phyloP scores from a whole-genome alignment of 345 rosid genomes.

The Limnanthes douglasii region DNA sequence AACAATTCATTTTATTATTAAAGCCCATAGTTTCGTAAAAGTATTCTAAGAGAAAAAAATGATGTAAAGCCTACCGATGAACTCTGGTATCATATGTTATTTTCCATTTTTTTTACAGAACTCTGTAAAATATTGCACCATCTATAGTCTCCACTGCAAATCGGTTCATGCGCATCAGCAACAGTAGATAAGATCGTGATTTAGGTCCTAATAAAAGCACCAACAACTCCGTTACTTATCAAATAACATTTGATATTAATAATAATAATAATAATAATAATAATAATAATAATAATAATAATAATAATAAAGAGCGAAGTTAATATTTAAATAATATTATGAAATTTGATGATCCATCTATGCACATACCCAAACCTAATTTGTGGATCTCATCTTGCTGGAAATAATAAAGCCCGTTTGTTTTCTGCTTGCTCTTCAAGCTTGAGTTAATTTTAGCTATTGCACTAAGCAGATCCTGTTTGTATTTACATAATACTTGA shows the following conservation, averaged over 20 bases:
- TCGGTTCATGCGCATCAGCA: slow-evolving; percentile 48
- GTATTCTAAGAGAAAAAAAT: too few relatives aligned
- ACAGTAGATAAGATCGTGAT: slow-evolving; percentile 43
- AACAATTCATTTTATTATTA: too few relatives aligned
- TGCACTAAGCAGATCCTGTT: slow-evolving; percentile 68
- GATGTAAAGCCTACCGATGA: too few relatives aligned
- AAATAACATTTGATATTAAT: background rate
- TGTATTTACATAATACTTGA: too few relatives aligned
- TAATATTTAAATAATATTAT: too few relatives aligned
- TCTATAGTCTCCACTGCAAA: slow-evolving; percentile 47
- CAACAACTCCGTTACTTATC: background rate
- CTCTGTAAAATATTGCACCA: slow-evolving; percentile 39
- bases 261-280: too few relatives aligned
- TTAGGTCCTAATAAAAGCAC: slow-evolving; percentile 30
- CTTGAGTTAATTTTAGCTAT: slow-evolving; percentile 49
- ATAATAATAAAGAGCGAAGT: too few relatives aligned
- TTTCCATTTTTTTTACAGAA: slow-evolving; percentile 6
- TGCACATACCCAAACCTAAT: slow-evolving; percentile 39
- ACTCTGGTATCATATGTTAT: background rate
- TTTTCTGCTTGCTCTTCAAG: slow-evolving; percentile 29
- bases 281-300: too few relatives aligned
- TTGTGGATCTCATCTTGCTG: slow-evolving; percentile 54
- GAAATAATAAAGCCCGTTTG: slow-evolving; percentile 25
- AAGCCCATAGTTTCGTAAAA: too few relatives aligned
- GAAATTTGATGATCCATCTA: too few relatives aligned